Evolutionary conservation across 179 eudicot genomes (phyloP).

Genomic region (Gypsophila paniculata): DNA sequence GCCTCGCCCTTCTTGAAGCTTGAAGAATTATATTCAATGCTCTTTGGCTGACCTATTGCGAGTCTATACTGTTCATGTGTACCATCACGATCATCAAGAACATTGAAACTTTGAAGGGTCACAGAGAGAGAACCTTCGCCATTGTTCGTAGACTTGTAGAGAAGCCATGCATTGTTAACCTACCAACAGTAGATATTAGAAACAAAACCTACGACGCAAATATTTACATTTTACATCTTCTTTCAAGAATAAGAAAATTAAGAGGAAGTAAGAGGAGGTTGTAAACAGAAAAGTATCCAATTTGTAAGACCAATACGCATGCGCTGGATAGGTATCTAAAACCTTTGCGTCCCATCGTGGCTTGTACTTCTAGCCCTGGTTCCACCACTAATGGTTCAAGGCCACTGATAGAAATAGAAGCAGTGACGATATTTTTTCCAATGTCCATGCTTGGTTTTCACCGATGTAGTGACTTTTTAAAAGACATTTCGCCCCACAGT

Average conservation of each 20-base stretch:
- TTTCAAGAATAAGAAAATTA: background rate
- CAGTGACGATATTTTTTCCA: background rate
- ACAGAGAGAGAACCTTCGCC: conserved; percentile 78
- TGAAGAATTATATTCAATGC: conserved; percentile 37
- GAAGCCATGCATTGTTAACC: conserved; percentile 83
- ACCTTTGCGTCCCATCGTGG: too few relatives aligned
- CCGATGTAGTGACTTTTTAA: background rate
- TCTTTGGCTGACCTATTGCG: conserved; percentile 77
- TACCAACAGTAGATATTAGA: conserved; percentile 24
- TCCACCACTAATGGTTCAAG: background rate
- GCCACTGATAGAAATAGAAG: background rate
- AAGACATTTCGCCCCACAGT: background rate
- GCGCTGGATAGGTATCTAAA: too few relatives aligned
- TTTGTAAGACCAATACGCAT: background rate
- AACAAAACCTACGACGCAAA: background rate
- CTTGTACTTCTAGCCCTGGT: background rate
- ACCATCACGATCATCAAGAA: conserved; percentile 92
- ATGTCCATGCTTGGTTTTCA: background rate
- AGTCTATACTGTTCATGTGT: conserved; percentile 80
- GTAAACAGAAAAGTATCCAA: background rate
- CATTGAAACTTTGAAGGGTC: conserved; percentile 72
- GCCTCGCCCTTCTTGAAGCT: conserved; percentile 33
- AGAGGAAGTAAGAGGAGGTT: background rate
- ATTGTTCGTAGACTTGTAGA: conserved; percentile 59
- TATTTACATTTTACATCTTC: background rate